Conservation (phyloP, 176 grass and related monocot species). For the Tillandsia leiboldiana region DNA sequence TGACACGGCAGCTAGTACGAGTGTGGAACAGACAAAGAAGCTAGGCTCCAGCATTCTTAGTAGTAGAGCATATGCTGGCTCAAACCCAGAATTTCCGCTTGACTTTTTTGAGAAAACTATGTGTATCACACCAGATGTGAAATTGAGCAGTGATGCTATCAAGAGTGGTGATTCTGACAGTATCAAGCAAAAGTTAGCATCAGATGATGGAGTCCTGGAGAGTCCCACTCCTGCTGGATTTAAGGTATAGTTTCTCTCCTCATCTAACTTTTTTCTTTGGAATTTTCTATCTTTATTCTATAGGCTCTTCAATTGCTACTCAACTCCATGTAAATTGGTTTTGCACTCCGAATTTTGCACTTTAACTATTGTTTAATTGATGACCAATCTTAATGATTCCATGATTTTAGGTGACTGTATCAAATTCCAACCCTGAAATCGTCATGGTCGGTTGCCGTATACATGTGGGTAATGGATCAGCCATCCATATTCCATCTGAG, state of each 20-base stretch:
- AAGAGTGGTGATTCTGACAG: constrained; percentile 81
- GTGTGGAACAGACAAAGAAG: constrained; percentile 80
- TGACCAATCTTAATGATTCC: neutral
- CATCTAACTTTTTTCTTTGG: constrained; percentile 9
- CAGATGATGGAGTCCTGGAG: constrained; percentile 88
- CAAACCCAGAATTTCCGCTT: constrained; percentile 77
- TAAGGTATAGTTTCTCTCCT: constrained; percentile 50
- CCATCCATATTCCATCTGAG: constrained; percentile 79
- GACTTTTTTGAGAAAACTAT: constrained; percentile 93
- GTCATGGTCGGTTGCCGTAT: constrained; percentile 93
- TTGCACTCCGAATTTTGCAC: constrained; percentile 20
- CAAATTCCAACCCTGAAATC: constrained; percentile 77
- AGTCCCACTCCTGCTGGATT: constrained; percentile 57
- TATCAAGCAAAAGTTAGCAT: constrained; percentile 77
- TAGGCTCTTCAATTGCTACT: neutral
- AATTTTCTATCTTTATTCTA: constrained; percentile 6
- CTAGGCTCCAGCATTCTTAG: constrained; percentile 70
- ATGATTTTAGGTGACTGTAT: constrained; percentile 58
- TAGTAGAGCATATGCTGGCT: constrained; percentile 53
- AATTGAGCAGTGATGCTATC: constrained; percentile 65
- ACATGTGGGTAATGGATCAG: constrained; percentile 84
- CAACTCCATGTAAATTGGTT: neutral
- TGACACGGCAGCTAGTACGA: constrained; percentile 36
- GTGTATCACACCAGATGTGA: constrained; percentile 76
- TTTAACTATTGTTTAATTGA: neutral